Percentiles rank a stretch among this genome's conserved stretches.
Evolutionary conservation across 164 flowering plant species (phyloP).

Genomic region (Cinnamomum chago): DNA sequence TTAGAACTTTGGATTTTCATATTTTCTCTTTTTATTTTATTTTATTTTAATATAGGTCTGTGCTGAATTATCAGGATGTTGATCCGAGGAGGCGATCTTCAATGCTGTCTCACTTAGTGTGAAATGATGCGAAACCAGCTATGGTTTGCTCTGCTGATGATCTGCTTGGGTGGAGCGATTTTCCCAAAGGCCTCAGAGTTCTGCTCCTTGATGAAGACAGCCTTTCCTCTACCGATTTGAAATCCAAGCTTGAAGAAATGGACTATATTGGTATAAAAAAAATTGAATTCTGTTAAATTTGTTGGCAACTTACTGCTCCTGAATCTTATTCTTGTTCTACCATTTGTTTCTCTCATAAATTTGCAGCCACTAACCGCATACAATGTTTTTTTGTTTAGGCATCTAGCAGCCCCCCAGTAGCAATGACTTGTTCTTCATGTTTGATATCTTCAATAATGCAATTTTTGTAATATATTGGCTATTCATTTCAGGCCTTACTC

Average conservation of each 20-base stretch:
- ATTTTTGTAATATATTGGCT: neutral
- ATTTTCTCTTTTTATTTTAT: neutral
- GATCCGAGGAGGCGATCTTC: conserved; percentile 12
- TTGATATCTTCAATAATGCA: neutral
- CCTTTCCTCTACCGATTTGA: conserved; percentile 50
- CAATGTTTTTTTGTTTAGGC: neutral
- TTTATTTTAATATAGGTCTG: conserved; percentile 6
- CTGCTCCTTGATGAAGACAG: conserved; percentile 66
- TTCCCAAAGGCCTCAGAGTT: conserved; percentile 84
- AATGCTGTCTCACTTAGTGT: conserved; percentile 23
- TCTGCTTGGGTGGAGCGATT: conserved; percentile 70
- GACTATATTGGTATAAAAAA: conserved; percentile 67
- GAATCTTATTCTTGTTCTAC: neutral
- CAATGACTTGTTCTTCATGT: neutral
- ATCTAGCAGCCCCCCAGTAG: neutral
- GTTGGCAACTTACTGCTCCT: neutral
- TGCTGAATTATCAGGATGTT: conserved; percentile 23
- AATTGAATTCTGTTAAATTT: neutral
- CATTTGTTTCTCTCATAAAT: neutral
- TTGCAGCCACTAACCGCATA: neutral
- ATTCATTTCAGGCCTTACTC: neutral
- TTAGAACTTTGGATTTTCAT: neutral
- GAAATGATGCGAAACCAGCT: conserved; percentile 65
- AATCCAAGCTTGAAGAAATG: conserved; percentile 76
- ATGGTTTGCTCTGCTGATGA: conserved; percentile 86